Conservation (phyloP, 2,329 filamentous ascomycete species). For the Ascochyta fabae region DNA sequence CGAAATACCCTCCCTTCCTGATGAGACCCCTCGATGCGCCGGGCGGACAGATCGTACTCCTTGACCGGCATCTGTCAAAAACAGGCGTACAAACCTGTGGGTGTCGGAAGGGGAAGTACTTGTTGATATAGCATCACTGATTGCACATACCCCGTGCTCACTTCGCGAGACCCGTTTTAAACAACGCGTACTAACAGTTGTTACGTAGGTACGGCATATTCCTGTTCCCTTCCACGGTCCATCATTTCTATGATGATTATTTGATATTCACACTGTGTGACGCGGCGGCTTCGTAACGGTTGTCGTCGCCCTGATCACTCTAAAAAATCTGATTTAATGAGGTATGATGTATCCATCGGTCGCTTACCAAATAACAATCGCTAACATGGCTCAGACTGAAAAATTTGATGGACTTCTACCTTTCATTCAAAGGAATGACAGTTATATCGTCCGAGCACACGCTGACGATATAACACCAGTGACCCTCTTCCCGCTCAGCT, state of each 20-base stretch:
- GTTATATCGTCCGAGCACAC: constrained; percentile 17
- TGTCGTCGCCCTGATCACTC: constrained; percentile 62
- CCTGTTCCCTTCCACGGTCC: constrained; percentile 48
- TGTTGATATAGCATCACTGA: constrained; percentile 76
- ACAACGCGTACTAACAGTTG: constrained; percentile 22
- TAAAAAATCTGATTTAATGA: constrained; percentile 78
- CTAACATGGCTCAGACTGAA: constrained; percentile 46
- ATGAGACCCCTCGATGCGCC: constrained; percentile 70
- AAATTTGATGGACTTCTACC: constrained; percentile 43
- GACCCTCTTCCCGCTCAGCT: background rate
- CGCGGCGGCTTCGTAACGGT: constrained; percentile 57
- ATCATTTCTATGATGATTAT: constrained; percentile 65
- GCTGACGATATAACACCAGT: constrained; percentile 33
- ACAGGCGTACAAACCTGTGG: constrained; percentile 70
- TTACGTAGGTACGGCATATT: constrained; percentile 42
- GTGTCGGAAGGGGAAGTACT: constrained; percentile 61
- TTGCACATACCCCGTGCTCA: constrained; percentile 33
- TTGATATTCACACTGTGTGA: constrained; percentile 76
- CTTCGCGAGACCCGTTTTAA: constrained; percentile 6
- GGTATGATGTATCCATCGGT: constrained; percentile 48
- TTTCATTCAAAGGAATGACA: constrained; percentile 17
- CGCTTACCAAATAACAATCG: background rate
- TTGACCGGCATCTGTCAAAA: constrained; percentile 59
- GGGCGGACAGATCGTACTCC: constrained; percentile 70
- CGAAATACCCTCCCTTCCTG: constrained; percentile 50